Base-by-base conservation (phyloP, 2,329 filamentous ascomycete genomes). In the Fusarium equiseti region DNA sequence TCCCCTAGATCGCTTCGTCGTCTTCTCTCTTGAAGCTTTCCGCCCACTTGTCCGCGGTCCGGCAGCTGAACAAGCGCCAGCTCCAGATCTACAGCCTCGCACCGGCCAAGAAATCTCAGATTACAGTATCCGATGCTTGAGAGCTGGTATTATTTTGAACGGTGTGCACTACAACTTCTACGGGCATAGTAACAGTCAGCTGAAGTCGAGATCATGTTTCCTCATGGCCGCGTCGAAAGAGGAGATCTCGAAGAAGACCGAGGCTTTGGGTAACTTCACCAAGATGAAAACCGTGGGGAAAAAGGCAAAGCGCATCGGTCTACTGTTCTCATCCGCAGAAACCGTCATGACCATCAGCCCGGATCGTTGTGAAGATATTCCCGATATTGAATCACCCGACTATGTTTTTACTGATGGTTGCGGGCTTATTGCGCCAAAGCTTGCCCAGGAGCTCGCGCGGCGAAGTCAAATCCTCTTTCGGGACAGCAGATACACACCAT, bases 351-450 rank as follows among this genome's bases (percentile, higher is more conserved):
- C 6, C 0, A 40, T 61, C 2, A 12, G 8, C 20, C 59, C 59
- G 2, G 56, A 61, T 1, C 31, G 56, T 4, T 53, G 59, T 2
- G 26, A 63, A 7, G 45, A 63, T 2, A 51, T 53, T 22, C 24
- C 45, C 13, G 56, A 63, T 10, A 4, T 63, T 18, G 59, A 63
- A 6, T 12, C 45, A 6, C 11, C 31, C 1, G 45, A 61, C 0
- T 63, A 61, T 2, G 20, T 63, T 6, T 61, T 63, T 11, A 61
- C 59, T 0, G 59, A 61, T 11, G 59, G 59, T 0, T 63, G 59
- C 8, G 59, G 56, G 2, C 40, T 63, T 3, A 31, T 61, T 27
- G 45, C 59, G 1, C 59, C 56, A 0, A 40, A 9, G 6, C 45
- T 63, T 8, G 59, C 59, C 1, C 22, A 38, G 4, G 59, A 63